phyloP scores from a whole-genome alignment of 371 early-diverging fungal genomes.

The Mortierella sp. region DNA sequence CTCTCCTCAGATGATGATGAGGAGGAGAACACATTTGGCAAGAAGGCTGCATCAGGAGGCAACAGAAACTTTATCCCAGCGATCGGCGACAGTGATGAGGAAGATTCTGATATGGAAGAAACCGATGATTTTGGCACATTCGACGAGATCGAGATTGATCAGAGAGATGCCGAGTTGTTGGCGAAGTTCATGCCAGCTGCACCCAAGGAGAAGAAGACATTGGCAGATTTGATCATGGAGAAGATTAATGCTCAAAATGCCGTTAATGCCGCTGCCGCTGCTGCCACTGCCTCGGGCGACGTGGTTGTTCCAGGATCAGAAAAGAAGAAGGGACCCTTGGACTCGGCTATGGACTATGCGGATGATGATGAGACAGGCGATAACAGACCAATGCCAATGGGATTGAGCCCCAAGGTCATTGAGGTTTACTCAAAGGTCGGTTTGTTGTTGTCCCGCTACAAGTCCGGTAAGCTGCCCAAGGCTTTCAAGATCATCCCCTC shows the following conservation, averaged over 20 bases:
- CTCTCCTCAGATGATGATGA: constrained; percentile 59
- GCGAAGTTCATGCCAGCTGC: constrained; percentile 91
- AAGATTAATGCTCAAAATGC: constrained; percentile 88
- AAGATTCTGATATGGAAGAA: constrained; percentile 64
- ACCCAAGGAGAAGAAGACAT: constrained; percentile 83
- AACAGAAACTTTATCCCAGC: constrained; percentile 38
- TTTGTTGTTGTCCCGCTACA: constrained; percentile 90
- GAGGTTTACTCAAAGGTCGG: constrained; percentile 98
- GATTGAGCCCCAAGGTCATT: constrained; percentile 89
- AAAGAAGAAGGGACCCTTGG: constrained; percentile 37
- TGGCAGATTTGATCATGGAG: constrained; percentile 95
- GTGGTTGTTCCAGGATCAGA: constrained; percentile 38
- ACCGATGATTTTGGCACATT: constrained; percentile 64
- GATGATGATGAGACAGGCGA: constrained; percentile 50
- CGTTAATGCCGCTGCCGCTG: constrained; percentile 47
- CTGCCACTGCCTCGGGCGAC: constrained; percentile 44
- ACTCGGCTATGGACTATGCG: constrained; percentile 53
- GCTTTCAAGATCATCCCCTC: constrained; percentile 99
- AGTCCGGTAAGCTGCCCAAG: constrained; percentile 96
- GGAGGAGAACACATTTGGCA: constrained; percentile 43
- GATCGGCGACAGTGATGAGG: constrained; percentile 58
- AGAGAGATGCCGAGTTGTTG: constrained; percentile 81
- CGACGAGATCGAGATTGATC: constrained; percentile 74
- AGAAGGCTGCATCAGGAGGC: constrained; percentile 24
- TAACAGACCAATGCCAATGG: constrained; percentile 62